phyloP scores from a whole-genome alignment of 2,329 filamentous ascomycete genomes.

The Westerdykella sp. region DNA sequence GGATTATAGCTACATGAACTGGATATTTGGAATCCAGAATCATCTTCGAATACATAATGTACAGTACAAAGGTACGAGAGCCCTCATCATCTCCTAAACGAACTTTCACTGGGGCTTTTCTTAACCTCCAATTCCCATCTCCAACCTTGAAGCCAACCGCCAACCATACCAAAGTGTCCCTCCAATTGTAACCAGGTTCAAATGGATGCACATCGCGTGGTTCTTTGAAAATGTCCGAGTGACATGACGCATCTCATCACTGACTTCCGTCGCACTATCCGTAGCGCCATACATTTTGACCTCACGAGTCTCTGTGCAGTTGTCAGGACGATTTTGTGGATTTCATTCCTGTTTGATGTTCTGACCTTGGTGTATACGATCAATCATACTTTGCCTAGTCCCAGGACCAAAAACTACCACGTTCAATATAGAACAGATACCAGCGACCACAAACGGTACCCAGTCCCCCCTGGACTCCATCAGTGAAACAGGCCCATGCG shows the following conservation, averaged over 20 bases:
- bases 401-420: constrained; percentile 33
- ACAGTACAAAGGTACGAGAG: too few relatives aligned
- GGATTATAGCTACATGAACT: too few relatives aligned
- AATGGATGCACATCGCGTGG: constrained; percentile 41
- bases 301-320: neutral
- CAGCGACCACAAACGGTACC: constrained; percentile 26
- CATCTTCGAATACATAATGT: too few relatives aligned
- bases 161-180: constrained; percentile 26
- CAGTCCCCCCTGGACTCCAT: constrained; percentile 13
- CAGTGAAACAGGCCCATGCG: constrained; percentile 26
- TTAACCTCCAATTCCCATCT: constrained; percentile 7
- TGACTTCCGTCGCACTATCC: neutral
- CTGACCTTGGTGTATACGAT: constrained; percentile 28
- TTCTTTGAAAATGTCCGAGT: constrained; percentile 33
- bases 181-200: constrained; percentile 37
- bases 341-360: neutral
- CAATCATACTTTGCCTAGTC: constrained; percentile 30
- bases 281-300: neutral
- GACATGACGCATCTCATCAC: constrained; percentile 15
- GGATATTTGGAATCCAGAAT: too few relatives aligned
- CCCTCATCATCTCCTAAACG: too few relatives aligned
- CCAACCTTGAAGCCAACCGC: constrained; percentile 14
- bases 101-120: neutral
- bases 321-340: neutral
- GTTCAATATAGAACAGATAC: constrained; percentile 32